phyloP scores from a whole-genome alignment of 2,329 filamentous ascomycete genomes.

The Botryotinia convoluta region DNA sequence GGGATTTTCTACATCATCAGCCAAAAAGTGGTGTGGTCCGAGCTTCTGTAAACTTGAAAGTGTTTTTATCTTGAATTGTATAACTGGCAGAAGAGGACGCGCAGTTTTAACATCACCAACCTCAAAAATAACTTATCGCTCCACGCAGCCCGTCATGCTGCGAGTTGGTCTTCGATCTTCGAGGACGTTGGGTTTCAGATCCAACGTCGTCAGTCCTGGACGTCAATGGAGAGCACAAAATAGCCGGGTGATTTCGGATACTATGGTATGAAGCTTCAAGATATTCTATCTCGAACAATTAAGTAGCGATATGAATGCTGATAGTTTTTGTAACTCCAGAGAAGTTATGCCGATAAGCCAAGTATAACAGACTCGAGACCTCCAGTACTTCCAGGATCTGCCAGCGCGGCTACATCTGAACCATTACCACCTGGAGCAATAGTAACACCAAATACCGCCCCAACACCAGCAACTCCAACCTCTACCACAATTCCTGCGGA shows the following conservation, averaged over 20 bases:
- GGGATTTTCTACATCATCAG: slow-evolving; percentile 21
- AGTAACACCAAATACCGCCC: slow-evolving; percentile 26
- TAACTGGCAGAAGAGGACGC: slow-evolving; percentile 25
- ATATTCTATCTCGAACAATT: slow-evolving; percentile 20
- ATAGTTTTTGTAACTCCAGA: slow-evolving; percentile 43
- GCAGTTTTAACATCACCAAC: slow-evolving; percentile 28
- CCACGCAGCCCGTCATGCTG: slow-evolving; percentile 59
- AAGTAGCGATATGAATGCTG: slow-evolving; percentile 23
- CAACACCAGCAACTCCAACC: slow-evolving; percentile 37
- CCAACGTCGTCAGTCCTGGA: slow-evolving; percentile 50
- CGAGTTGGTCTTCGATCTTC: slow-evolving; percentile 66
- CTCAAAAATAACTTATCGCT: slow-evolving; percentile 30
- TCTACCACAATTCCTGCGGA: slow-evolving; percentile 48
- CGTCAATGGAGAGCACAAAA: slow-evolving; percentile 57
- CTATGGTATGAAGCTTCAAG: slow-evolving; percentile 40
- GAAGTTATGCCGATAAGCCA: slow-evolving; percentile 56
- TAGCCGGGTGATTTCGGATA: slow-evolving; percentile 38
- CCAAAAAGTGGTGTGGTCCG: slow-evolving; percentile 16
- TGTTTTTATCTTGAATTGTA: slow-evolving; percentile 20
- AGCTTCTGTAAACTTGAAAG: slow-evolving; percentile 24
- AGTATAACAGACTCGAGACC: slow-evolving; percentile 48
- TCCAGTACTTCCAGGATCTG: slow-evolving; percentile 51
- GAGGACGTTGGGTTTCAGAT: slow-evolving; percentile 56
- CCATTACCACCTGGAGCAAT: slow-evolving; percentile 39
- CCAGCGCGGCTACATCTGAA: slow-evolving; percentile 39